Percentiles rank a stretch among this genome's conserved stretches.
Conservation (phyloP, 495 filamentous ascomycete species). For the Hypoxylon fuscum region DNA sequence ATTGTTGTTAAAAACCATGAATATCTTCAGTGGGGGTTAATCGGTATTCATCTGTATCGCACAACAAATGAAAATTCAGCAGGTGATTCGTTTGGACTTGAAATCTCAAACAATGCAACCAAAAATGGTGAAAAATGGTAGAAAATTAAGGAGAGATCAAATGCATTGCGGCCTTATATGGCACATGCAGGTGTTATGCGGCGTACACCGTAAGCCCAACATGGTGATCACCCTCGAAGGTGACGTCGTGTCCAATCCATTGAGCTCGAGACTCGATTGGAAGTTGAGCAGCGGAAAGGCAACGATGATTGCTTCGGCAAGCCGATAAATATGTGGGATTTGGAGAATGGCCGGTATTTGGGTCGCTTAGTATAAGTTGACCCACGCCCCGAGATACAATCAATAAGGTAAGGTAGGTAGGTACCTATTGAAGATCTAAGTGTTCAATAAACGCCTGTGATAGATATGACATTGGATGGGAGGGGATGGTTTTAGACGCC, state of each 20-base stretch:
- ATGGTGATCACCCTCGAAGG: conserved; percentile 9
- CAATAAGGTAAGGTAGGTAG: neutral
- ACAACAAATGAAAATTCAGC: no score
- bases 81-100: no score
- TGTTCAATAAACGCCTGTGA: no score
- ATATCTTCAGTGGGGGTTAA: no score
- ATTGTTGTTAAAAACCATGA: no score
- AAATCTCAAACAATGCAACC: neutral
- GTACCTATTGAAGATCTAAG: neutral
- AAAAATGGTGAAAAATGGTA: neutral
- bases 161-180: conserved; percentile 26
- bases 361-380: neutral
- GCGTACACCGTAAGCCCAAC: conserved; percentile 31
- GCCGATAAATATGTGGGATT: neutral
- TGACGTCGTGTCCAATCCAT: conserved; percentile 8
- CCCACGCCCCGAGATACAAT: neutral
- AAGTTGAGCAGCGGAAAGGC: neutral
- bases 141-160: neutral
- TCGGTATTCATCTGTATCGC: no score
- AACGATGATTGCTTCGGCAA: conserved; percentile 3
- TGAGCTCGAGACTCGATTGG: neutral
- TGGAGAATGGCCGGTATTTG: neutral
- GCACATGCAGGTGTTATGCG: conserved; percentile 20
- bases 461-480: neutral
- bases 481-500: neutral